Percentiles rank a stretch among this genome's conserved stretches.
These are phyloP conservation scores for Przewalskia tangutica DNA, from an alignment of 257 asterid genomes.

Conservation along the genomic window DNA sequence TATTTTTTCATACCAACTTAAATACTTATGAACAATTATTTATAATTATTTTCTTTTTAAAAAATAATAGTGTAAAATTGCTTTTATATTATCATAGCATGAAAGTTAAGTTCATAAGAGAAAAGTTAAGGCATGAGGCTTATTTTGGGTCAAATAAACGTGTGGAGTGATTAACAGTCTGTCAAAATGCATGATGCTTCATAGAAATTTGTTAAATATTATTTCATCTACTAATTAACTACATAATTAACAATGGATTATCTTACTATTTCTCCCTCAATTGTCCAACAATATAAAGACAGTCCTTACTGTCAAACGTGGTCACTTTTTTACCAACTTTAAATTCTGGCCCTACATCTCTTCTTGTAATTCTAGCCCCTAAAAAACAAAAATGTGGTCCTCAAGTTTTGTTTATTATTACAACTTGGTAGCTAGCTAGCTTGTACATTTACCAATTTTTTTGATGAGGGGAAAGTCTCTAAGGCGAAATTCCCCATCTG, in stretches of 20 bases:
- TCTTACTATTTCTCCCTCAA: not conserved
- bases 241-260: too few species aligned
- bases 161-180: not conserved
- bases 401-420: not conserved
- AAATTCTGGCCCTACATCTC: slow-evolving; percentile 3
- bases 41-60: too few species aligned
- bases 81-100: too few species aligned
- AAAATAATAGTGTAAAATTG: too few species aligned
- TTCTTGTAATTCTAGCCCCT: not conserved
- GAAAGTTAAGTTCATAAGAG: too few species aligned
- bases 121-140: not conserved
- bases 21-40: too few species aligned
- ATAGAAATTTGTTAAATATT: not conserved
- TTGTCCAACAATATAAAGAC: slow-evolving; percentile 29
- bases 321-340: slow-evolving; percentile 10
- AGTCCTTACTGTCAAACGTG: slow-evolving; percentile 20
- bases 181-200: not conserved
- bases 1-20: too few species aligned
- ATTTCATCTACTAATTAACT: not conserved
- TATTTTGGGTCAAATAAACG: not conserved
- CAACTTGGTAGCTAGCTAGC: not conserved
- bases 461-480: too few species aligned
- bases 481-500: too few species aligned
- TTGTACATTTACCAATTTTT: slow-evolving; percentile 4
- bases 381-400: not conserved